Conservation (phyloP, 75 land plant genomes). For the Chamaecyparis obtusa region DNA sequence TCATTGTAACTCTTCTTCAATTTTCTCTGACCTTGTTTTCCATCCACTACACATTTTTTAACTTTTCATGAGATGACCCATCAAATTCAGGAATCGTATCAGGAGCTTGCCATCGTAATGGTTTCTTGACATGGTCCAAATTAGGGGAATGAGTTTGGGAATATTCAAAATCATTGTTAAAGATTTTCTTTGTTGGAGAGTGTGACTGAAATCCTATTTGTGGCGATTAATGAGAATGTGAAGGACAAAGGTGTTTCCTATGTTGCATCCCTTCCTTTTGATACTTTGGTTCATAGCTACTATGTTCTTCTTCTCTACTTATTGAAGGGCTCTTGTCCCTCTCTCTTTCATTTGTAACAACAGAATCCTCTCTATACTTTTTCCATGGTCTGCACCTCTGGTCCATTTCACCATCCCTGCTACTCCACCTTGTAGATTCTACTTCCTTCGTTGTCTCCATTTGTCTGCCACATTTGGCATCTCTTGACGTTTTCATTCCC, state of each 20-base stretch:
- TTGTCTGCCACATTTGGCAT: not conserved
- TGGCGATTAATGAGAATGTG: not conserved
- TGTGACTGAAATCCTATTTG: not conserved
- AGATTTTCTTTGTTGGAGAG: not conserved
- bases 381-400: slow-evolving; percentile 3
- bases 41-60: not conserved
- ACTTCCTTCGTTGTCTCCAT: not conserved
- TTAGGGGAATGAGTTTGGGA: not conserved
- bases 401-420: not conserved
- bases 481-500: not conserved
- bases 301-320: not conserved
- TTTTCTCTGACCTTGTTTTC: not conserved
- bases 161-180: not conserved
- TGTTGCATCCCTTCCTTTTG: not conserved
- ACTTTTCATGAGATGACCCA: not conserved
- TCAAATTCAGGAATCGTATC: not conserved
- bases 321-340: not conserved
- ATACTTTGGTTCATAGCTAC: not conserved
- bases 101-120: not conserved
- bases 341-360: not conserved
- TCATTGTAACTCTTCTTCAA: not conserved
- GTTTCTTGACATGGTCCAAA: not conserved
- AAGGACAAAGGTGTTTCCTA: not conserved
- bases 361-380: not conserved
- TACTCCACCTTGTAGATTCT: not conserved